Base-by-base conservation (phyloP, 2,329 filamentous ascomycete species). In the Neobulgaria alba region DNA sequence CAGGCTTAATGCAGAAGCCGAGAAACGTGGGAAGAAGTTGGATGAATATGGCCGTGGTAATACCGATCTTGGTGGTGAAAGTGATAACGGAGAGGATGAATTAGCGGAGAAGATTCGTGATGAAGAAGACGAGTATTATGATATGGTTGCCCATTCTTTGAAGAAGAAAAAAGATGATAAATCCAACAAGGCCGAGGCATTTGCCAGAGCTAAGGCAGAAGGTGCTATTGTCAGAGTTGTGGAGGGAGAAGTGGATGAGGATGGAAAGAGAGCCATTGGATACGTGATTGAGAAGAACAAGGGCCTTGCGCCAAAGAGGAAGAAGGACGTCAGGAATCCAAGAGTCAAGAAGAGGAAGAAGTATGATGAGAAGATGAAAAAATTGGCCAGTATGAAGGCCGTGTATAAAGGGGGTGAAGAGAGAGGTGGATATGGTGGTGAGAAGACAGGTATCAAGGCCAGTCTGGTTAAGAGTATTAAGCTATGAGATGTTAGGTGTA, bases 241-340 rank as follows among this genome's bases (percentile, higher is more conserved):
- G 52, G 71, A 77, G 45, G 82, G 85, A 57, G 71, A 75, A 55
- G 62, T 94, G 32, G 87, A 84, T 31, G 69, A 78, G 43, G 88
- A 95, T 55, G 90, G 89, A 45, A 94, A 95, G 68, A 73, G 93
- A 45, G 86, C 87, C 63, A 94, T 98, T 61, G 85, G 79, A 14
- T 96, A 95, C 65, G 77, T 81, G 53, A 98, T 98, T 58, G 78
- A 89, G 67, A 95, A 96, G 77, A 98, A 98, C 67, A 95, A 95
- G 74, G 92, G 92, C 21, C 68, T 98, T 48, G 81, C 86, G 44
- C 87, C 89, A 34, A 82, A 84, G 64, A 74, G 90, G 49, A 93
- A 84, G 73, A 96, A 98, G 78, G 89, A 94, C 55, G 83, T 88
- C 43, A 73, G 90, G 49, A 98, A 98, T 67, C 89, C 92, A 26